Evolutionary conservation across 345 rosid species (phyloP), one percentile per base, ranked within the genome.

Genomic region (Arabidopsis arenosa): DNA sequence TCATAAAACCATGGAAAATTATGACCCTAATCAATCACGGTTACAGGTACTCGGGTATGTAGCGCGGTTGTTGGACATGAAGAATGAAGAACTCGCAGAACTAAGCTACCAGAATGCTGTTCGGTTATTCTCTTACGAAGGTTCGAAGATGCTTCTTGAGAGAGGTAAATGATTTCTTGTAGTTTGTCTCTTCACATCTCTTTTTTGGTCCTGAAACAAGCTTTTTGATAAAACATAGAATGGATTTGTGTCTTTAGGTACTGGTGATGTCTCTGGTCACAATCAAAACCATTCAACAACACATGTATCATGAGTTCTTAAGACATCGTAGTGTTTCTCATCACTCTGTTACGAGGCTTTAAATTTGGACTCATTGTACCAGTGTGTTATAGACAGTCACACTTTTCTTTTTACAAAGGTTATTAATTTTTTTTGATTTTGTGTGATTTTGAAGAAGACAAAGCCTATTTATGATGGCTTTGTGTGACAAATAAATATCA

Each of bases 21-120:
- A 30, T 68, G 44, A 40, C 33, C 4, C 41, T 51, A 35, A 21
- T 39, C 23, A 49, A 30, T 10, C 41, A 43, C 18, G 60, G 57
- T 67, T 70, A 5, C 83, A 92, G 96, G 92, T 94, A 28, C 89
- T 92, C 2, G 65, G 40, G 18, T 84, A 89, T 63, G 93, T 90
- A 17, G 86, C 97, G 6, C 70, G 80, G 37, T 81, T 94, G 83
- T 83, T 90, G 7, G 95, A 89, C 57, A 82, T 83, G 83, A 59
- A 80, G 44, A 80, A 77, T 13, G 92, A 90, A 63, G 93, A 90
- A 84, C 80, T 94, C 28, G 97, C 90, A 0, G 86, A 86, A 12
- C 76, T 72, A 63, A 94, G 88, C 71, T 94, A 81, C 32, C 63
- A 9, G 56, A 94, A 94, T 43, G 85, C 95, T 0, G 57, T 87